phyloP scores from a whole-genome alignment of 2,329 filamentous ascomycete species.

The Chaetoscypha palmicola region DNA sequence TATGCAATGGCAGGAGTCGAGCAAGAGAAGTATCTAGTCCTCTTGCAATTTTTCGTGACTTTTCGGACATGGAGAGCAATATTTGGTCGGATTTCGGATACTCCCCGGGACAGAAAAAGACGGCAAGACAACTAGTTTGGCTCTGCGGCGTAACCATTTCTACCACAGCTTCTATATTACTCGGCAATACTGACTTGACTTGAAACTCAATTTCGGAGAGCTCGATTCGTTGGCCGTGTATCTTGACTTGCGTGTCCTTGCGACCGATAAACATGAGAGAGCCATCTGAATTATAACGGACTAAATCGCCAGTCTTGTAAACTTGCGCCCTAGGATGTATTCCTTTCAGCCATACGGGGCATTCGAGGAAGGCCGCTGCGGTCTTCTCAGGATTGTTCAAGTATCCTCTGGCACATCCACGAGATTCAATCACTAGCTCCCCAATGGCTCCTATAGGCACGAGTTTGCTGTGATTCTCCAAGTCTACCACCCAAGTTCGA shows the following conservation, averaged over 20 bases:
- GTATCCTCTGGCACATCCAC: slow-evolving; percentile 54
- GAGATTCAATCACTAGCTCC: slow-evolving; percentile 33
- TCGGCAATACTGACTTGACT: background rate
- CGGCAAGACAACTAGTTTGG: slow-evolving; percentile 2
- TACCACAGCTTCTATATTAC: slow-evolving; percentile 2
- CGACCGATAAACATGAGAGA: slow-evolving; percentile 43
- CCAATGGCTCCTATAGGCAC: slow-evolving; percentile 18
- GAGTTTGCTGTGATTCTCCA: slow-evolving; percentile 11
- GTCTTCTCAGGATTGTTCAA: slow-evolving; percentile 52
- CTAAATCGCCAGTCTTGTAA: slow-evolving; percentile 9
- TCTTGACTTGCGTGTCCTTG: slow-evolving; percentile 43
- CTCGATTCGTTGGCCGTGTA: slow-evolving; percentile 43
- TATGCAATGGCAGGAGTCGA: slow-evolving; percentile 24
- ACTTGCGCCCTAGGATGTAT: background rate
- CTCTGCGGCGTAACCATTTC: slow-evolving; percentile 3
- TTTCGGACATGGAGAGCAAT: slow-evolving; percentile 2
- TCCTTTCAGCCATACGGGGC: slow-evolving; percentile 42
- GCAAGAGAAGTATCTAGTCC: slow-evolving; percentile 7
- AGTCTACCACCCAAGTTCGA: slow-evolving; percentile 33
- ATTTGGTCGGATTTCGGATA: slow-evolving; percentile 1
- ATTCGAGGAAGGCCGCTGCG: slow-evolving; percentile 46
- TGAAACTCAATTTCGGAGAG: slow-evolving; percentile 38
- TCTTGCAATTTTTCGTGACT: background rate
- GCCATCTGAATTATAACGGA: slow-evolving; percentile 8
- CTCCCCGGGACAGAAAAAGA: slow-evolving; percentile 1